Conservation (phyloP, 192 early-diverging fungal species). For the Umbelopsis ramanniana region DNA sequence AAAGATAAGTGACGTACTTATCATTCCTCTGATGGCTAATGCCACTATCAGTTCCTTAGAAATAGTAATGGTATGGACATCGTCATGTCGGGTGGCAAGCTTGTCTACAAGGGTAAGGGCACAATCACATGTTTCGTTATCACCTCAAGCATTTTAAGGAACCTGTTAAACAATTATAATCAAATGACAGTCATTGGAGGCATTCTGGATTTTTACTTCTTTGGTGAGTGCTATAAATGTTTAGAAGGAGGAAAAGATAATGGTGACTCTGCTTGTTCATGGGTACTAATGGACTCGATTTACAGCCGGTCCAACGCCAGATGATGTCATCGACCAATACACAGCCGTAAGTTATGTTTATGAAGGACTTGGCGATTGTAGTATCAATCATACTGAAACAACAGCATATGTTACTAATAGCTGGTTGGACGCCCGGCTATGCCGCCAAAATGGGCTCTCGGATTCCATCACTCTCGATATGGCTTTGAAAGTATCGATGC, state of each 20-base stretch:
- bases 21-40: neutral
- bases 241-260: neutral
- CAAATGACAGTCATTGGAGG: constrained; percentile 57
- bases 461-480: constrained; percentile 37
- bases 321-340: constrained; percentile 22
- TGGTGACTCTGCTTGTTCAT: too few relatives aligned
- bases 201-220: constrained; percentile 66
- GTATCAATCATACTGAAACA: neutral
- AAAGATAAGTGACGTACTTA: neutral
- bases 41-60: constrained; percentile 46
- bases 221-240: neutral
- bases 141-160: neutral
- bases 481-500: constrained; percentile 63
- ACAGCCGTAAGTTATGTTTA: neutral
- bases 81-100: constrained; percentile 33
- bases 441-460: constrained; percentile 43
- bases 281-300: too few relatives aligned
- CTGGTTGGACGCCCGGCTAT: constrained; percentile 29
- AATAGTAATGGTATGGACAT: constrained; percentile 78
- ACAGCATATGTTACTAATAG: constrained; percentile 36
- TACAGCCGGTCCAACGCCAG: constrained; percentile 4
- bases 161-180: neutral
- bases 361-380: too few relatives aligned
- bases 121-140: neutral
- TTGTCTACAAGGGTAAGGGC: constrained; percentile 55